A percentile compares a stretch with the other conserved stretches of the same genome.
Evolutionary conservation across 805 yeast genomes (phyloP).

Genomic region (Kuraishia borneana): DNA sequence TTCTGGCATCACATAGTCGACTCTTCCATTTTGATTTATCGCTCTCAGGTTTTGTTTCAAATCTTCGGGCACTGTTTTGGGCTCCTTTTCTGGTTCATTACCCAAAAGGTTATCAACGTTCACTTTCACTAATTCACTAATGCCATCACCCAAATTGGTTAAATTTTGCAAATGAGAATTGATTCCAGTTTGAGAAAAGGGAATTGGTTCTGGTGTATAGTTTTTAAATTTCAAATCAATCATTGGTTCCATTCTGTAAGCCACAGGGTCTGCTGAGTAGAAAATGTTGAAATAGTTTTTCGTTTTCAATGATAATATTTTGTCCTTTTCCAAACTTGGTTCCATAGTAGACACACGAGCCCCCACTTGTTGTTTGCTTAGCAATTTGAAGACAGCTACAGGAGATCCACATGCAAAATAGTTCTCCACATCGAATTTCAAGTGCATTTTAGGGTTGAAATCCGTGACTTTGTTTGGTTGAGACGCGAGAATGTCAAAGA

Average conservation of each 20-base stretch:
- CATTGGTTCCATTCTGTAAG: conserved; percentile 83
- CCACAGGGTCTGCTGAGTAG: conserved; percentile 89
- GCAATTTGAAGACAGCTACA: conserved; percentile 71
- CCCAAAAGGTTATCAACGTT: conserved; percentile 5
- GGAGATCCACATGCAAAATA: conserved; percentile 86
- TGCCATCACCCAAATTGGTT: conserved; percentile 29
- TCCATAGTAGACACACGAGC: conserved; percentile 19
- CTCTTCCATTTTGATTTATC: conserved; percentile 64
- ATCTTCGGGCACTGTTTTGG: not conserved
- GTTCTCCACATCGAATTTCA: conserved; percentile 65
- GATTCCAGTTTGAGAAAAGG: conserved; percentile 39
- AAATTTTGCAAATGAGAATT: conserved; percentile 30
- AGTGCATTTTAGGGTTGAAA: conserved; percentile 22
- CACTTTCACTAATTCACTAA: conserved; percentile 17
- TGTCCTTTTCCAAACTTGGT: not conserved
- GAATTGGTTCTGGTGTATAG: conserved; percentile 44
- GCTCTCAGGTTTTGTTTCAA: not conserved
- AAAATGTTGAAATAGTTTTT: conserved; percentile 68
- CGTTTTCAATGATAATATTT: conserved; percentile 39
- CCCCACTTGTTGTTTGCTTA: conserved; percentile 51
- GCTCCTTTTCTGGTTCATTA: conserved; percentile 1
- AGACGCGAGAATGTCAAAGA: conserved; percentile 58
- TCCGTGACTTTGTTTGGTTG: conserved; percentile 25
- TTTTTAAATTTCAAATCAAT: conserved; percentile 37
- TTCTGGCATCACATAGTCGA: conserved; percentile 73